phyloP scores from a whole-genome alignment of 2,329 filamentous ascomycete species.

The Myriosclerotinia curreyana region DNA sequence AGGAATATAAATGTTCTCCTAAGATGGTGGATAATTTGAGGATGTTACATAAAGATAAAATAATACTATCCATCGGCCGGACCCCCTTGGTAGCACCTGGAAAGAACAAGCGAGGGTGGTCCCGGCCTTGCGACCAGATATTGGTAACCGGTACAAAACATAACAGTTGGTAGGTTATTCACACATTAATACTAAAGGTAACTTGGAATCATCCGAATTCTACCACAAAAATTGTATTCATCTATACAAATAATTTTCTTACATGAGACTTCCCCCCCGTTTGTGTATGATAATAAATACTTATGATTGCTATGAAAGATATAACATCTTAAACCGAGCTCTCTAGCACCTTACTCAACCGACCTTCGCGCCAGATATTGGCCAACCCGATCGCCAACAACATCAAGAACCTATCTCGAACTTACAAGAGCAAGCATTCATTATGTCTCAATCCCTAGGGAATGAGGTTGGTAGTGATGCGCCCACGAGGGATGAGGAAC shows the following conservation, averaged over 20 bases:
- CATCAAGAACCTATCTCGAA: not conserved
- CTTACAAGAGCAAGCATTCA: constrained; percentile 1
- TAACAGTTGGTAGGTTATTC: too few relatives aligned
- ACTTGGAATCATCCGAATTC: not conserved
- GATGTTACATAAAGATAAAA: too few relatives aligned
- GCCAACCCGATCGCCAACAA: not conserved
- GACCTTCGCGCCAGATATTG: not conserved
- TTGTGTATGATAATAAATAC: not conserved
- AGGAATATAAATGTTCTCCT: too few relatives aligned
- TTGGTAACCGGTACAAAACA: too few relatives aligned
- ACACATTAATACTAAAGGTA: not conserved
- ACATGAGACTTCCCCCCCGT: too few relatives aligned
- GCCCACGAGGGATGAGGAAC: constrained; percentile 29
- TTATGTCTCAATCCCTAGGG: constrained; percentile 30
- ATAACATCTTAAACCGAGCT: constrained; percentile 8
- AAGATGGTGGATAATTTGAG: too few relatives aligned
- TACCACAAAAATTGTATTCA: not conserved
- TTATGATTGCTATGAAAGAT: constrained; percentile 9
- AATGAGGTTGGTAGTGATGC: constrained; percentile 22
- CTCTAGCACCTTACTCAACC: not conserved
- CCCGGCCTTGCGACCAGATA: too few relatives aligned
- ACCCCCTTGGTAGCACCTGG: too few relatives aligned
- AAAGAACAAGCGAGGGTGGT: too few relatives aligned
- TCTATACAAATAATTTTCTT: not conserved
- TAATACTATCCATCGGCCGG: too few relatives aligned